Conservation (phyloP, 2,329 filamentous ascomycete species). For the Xylariaceae sp. region DNA sequence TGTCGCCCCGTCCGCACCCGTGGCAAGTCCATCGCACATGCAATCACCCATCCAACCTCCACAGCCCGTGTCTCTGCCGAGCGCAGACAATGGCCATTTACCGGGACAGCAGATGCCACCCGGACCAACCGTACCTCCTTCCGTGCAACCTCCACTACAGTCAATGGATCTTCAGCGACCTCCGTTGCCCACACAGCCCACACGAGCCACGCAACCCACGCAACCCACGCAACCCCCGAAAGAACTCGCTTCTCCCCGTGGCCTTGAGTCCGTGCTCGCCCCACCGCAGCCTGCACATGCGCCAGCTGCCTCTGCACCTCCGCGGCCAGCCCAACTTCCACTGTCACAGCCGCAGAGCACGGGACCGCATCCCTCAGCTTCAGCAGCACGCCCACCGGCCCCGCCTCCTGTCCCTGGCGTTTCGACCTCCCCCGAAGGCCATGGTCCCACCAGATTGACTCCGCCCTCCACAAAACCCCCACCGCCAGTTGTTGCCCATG, state of each 20-base stretch:
- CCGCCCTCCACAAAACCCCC: conserved; percentile 20
- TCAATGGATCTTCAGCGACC: conserved; percentile 19
- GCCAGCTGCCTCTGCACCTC: conserved; percentile 24
- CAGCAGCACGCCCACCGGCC: background rate
- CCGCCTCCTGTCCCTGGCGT: conserved; percentile 24
- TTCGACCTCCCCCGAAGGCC: background rate
- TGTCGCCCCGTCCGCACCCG: conserved; percentile 14
- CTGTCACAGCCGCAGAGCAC: background rate
- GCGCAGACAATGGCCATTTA: conserved; percentile 4
- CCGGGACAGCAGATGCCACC: conserved; percentile 19
- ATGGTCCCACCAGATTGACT: conserved; percentile 17
- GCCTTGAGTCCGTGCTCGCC: conserved; percentile 33
- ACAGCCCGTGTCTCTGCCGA: background rate
- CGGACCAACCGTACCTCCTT: conserved; percentile 16
- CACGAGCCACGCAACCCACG: conserved; percentile 17
- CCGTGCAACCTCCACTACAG: conserved; percentile 15
- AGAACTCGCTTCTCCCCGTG: conserved; percentile 25
- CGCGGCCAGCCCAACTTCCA: conserved; percentile 13
- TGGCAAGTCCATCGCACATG: conserved; percentile 2
- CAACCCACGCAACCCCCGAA: conserved; percentile 17
- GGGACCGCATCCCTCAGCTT: background rate
- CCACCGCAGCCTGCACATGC: conserved; percentile 28
- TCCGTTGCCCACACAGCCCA: conserved; percentile 13
- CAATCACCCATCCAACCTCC: conserved; percentile 4
- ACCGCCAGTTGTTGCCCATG: conserved; percentile 19